Evolutionary conservation across 805 yeast genomes (phyloP).

Genomic region (Yarrowia sp.): DNA sequence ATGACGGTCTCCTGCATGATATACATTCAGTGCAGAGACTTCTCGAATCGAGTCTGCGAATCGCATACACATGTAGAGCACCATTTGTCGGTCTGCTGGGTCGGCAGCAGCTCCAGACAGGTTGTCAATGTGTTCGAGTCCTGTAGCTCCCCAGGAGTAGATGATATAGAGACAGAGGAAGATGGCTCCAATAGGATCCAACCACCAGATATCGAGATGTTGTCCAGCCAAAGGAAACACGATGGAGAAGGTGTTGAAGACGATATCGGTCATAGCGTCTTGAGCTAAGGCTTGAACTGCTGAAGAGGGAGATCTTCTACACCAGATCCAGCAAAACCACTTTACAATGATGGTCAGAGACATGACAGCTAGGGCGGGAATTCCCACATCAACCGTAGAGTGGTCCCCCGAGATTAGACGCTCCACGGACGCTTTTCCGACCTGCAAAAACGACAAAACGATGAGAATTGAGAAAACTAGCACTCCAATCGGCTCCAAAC

Average conservation of each 20-base stretch:
- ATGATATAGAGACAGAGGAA: constrained; percentile 61
- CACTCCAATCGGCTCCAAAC: constrained; percentile 77
- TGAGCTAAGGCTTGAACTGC: constrained; percentile 78
- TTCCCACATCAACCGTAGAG: constrained; percentile 48
- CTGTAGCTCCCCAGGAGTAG: constrained; percentile 59
- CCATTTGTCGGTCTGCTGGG: constrained; percentile 59
- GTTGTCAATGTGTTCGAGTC: constrained; percentile 70
- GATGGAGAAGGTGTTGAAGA: constrained; percentile 69
- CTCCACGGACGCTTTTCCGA: constrained; percentile 60
- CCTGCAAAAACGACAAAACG: constrained; percentile 68
- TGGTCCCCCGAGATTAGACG: constrained; percentile 46
- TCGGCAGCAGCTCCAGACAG: constrained; percentile 72
- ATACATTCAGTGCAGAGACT: constrained; percentile 65
- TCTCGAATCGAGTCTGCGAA: constrained; percentile 65
- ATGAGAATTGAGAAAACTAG: constrained; percentile 69
- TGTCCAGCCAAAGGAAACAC: constrained; percentile 66
- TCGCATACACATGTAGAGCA: constrained; percentile 63
- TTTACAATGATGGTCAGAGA: constrained; percentile 58
- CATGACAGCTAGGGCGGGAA: constrained; percentile 60
- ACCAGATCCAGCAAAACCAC: constrained; percentile 61
- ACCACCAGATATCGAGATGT: constrained; percentile 58
- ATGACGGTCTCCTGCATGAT: constrained; percentile 74
- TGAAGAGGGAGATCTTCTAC: constrained; percentile 57
- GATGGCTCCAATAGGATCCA: constrained; percentile 74
- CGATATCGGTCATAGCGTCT: constrained; percentile 75